Conservation (phyloP, 1,139 yeast genomes). For the Entelexis paramagnoliae region DNA sequence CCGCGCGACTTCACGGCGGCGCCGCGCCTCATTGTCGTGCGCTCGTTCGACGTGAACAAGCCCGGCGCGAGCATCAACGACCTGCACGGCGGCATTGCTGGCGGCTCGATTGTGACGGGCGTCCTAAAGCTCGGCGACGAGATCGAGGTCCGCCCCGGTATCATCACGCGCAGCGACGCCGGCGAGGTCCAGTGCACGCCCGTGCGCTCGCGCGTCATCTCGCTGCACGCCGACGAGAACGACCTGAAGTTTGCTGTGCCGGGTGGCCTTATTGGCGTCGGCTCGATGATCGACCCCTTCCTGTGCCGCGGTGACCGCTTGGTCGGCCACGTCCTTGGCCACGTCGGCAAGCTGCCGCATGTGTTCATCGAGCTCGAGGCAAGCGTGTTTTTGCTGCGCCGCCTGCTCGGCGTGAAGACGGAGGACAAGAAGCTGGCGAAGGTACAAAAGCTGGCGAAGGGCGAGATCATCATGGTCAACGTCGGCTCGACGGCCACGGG, state of each 20-base stretch:
- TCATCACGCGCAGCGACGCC: slow-evolving; percentile 84
- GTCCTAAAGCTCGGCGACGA: slow-evolving; percentile 96
- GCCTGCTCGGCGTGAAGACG: slow-evolving; percentile 96
- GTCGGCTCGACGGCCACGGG: slow-evolving; percentile 99
- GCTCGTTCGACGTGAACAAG: slow-evolving; percentile 97
- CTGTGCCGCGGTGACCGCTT: slow-evolving; percentile 98
- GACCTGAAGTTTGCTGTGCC: slow-evolving; percentile 98
- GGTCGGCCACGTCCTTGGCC: slow-evolving; percentile 98
- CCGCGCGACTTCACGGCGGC: slow-evolving; percentile 86
- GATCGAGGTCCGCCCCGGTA: slow-evolving; percentile 98
- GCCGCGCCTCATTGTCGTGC: slow-evolving; percentile 91
- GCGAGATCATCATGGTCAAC: slow-evolving; percentile 97
- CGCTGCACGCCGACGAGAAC: slow-evolving; percentile 94
- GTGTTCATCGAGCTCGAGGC: slow-evolving; percentile 96
- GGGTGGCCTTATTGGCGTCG: slow-evolving; percentile 99
- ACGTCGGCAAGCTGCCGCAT: slow-evolving; percentile 89
- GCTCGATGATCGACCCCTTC: slow-evolving; percentile 97
- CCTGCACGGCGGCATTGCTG: slow-evolving; percentile 99
- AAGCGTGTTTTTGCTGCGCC: slow-evolving; percentile 90
- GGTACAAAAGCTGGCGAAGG: slow-evolving; percentile 86
- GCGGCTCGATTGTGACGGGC: slow-evolving; percentile 96
- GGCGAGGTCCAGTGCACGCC: slow-evolving; percentile 85
- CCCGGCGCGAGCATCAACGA: slow-evolving; percentile 98
- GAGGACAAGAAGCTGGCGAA: slow-evolving; percentile 96
- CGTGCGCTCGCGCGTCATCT: slow-evolving; percentile 84